Evolutionary conservation across 2,329 filamentous ascomycete genomes (phyloP), one percentile per base, ranked within the genome.

Genomic region (Aureobasidium sp.): DNA sequence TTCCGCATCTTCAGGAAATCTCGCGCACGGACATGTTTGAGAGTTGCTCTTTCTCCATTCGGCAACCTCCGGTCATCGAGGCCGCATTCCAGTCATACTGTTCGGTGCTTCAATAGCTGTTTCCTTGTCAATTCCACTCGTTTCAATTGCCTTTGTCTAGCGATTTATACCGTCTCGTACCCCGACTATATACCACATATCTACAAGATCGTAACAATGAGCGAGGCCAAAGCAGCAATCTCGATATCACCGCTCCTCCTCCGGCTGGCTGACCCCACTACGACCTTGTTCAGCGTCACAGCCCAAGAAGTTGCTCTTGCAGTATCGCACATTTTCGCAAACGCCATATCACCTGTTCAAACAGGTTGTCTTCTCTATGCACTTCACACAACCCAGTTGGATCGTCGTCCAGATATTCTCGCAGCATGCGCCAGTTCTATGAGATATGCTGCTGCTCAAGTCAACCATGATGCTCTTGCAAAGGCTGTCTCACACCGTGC

Each of bases 291-390:
- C 67, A 51, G 69, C 69, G 26, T 92, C 61, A 85, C 86, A 17
- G 86, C 92, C 13, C 80, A 84, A 56, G 91, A 97, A 73, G 94
- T 99, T 73, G 91, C 93, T 64, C 82, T 87, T n/a, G 92, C 93
- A 60, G 87, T 97, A 69, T 87, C 90, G 5, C 82, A 93, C 71
- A 95, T 97, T 72, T 97, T 97, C 76, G 92, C 92, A 63, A 88
- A 97, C 76, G 85, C 86, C 67, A 81, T 97, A 20, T 93, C 90
- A n/a, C 87, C 90, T 43, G 89, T 92, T 9, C 94, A 97, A 74
- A 89, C 89, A 0, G 89, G 90, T 60, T 89, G 92, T 43, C 81
- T 99, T 62, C 81, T 97, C 59, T 97, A 94, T 71, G 89, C 92
- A 61, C 81, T 99, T 50, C 93, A 97, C 77, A 97, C 96, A 68